phyloP scores from a whole-genome alignment of 306 rosid species.

The Trichosanthes truncata region DNA sequence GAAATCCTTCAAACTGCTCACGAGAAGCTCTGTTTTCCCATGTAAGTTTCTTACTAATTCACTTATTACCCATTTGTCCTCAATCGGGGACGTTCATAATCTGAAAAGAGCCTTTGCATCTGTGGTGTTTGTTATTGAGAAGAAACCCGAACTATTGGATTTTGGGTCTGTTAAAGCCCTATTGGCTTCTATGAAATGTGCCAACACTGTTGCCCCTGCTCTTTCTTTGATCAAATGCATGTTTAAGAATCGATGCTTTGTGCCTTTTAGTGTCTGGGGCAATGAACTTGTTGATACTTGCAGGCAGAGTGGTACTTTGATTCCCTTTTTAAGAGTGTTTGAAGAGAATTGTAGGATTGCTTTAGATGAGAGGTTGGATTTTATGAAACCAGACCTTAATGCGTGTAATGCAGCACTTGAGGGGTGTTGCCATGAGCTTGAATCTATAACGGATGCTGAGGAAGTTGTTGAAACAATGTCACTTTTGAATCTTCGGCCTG shows the following conservation, averaged over 20 bases:
- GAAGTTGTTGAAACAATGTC: conserved; percentile 60
- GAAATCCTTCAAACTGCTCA: conserved; percentile 79
- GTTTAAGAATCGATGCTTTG: conserved; percentile 58
- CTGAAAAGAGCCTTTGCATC: conserved; percentile 84
- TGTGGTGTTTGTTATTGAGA: conserved; percentile 43
- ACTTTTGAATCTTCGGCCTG: conserved; percentile 46
- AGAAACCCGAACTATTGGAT: conserved; percentile 38
- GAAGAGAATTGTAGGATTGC: conserved; percentile 71
- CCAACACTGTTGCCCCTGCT: conserved; percentile 73
- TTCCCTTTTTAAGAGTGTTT: conserved; percentile 48
- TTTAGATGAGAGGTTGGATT: conserved; percentile 52
- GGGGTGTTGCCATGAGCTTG: conserved; percentile 66
- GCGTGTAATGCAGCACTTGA: conserved; percentile 85
- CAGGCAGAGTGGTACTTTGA: conserved; percentile 36
- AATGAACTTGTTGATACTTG: conserved; percentile 50
- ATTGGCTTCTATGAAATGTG: conserved; percentile 47
- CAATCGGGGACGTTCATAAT: conserved; percentile 49
- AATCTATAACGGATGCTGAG: conserved; percentile 61
- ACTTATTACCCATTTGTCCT: conserved; percentile 55
- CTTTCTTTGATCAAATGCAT: conserved; percentile 55
- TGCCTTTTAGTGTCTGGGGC: conserved; percentile 70
- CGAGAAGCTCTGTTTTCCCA: conserved; percentile 50
- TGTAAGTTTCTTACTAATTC: conserved; percentile 67
- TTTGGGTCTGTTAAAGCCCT: conserved; percentile 36
- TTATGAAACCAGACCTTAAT: conserved; percentile 60